Base-by-base conservation (phyloP, 2,329 filamentous ascomycete genomes). In the Diaporthe vexans region DNA sequence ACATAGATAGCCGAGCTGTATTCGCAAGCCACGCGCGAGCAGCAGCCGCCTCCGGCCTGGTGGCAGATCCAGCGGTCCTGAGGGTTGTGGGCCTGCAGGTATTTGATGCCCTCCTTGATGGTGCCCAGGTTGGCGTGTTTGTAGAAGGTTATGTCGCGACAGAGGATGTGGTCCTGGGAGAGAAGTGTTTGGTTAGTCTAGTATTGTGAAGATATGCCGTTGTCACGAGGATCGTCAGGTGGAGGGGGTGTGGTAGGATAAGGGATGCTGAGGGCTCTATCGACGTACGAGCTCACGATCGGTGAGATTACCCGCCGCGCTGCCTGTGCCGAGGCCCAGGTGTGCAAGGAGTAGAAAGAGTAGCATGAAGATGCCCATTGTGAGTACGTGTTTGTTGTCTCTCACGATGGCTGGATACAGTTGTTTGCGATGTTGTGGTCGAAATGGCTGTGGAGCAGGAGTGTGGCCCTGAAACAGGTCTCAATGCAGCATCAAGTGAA, bases 1-100 rank as follows among this genome's bases (percentile, higher is more conserved):
- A 46, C 57, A 37, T 73, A 73, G 37, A 69, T 58, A 15, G 26
- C 71, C 2, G 71, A 33, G 35, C n/a, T 33, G 13, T n/a, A 10
- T 7, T 68, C 51, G 40, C 71, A 69, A 15, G 35, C 24, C 8
- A 73, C 37, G 6, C 59, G 71, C 9, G 35, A 7, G 61, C 61
- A 73, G 43, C 56, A 68, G 19, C 52, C 40, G 17, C 71, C 61
- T 26, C 52, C 61, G 19, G 52, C 4, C n/a, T 57, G 52, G 29
- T 56, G 43, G 37, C 59, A 67, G 33, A 72, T n/a, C 24, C 33
- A 24, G 48, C 19, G 24, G 48, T 26, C 48, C 48, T 52, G 24
- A 5, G 33, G 48, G 46, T 43, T 46, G 71, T 54, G 58, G 24
- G 13, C 19, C 2, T 40, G 29, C 26, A 73, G 61, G 71, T 58